Evolutionary conservation across 768 basidiomycete genomes (phyloP).

Genomic region (Tulasnella sp.): DNA sequence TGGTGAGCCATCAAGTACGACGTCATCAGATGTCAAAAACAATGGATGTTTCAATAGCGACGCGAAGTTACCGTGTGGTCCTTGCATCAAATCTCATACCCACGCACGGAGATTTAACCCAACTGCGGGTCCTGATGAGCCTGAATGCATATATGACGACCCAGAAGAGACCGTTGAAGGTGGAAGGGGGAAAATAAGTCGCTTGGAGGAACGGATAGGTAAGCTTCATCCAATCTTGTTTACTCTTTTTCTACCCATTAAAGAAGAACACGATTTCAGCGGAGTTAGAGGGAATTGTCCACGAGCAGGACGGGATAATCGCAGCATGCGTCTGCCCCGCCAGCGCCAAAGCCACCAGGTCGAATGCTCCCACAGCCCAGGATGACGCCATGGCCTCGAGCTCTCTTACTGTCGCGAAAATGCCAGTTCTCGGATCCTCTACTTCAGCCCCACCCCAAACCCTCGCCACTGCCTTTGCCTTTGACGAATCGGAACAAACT

Average conservation of each 20-base stretch:
- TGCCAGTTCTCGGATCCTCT: no score
- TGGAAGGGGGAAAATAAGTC: neutral
- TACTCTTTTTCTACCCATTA: neutral
- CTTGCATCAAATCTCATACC: conserved; percentile 7
- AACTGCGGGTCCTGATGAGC: neutral
- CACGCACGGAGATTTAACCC: no score
- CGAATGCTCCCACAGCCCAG: no score
- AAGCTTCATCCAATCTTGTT: neutral
- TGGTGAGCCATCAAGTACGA: neutral
- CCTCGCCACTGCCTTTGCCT: no score
- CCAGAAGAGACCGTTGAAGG: neutral
- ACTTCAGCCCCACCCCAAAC: no score
- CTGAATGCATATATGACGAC: conserved; percentile 4
- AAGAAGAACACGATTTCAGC: neutral
- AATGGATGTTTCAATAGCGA: neutral
- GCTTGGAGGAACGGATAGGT: neutral
- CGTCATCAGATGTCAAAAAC: no score
- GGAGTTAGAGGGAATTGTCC: neutral
- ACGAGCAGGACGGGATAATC: neutral
- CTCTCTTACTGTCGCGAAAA: no score
- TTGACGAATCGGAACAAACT: neutral
- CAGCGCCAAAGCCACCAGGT: no score
- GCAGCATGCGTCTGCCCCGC: neutral
- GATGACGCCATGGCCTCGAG: no score
- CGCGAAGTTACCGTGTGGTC: neutral